These are phyloP conservation scores for Ustilago lituana DNA, from an alignment of 1,284 basidiomycete genomes.

Conservation along the genomic window DNA sequence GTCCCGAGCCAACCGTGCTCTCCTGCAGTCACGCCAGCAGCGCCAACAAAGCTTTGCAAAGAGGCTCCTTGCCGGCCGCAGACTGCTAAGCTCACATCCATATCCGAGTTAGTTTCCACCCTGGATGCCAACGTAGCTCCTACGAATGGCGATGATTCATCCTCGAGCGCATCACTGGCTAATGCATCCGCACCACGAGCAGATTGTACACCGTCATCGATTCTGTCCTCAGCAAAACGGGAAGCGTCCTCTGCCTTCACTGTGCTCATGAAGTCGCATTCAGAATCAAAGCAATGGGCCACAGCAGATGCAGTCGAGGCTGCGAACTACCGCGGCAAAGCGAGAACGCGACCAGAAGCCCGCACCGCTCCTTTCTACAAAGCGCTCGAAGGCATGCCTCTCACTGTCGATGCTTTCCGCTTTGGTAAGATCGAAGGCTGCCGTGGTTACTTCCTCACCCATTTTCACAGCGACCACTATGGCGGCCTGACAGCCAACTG, in stretches of 20 bases:
- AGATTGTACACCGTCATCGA: conserved; percentile 13
- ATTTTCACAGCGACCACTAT: conserved; percentile 70
- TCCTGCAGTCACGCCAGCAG: conserved; percentile 4
- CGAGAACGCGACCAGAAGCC: conserved; percentile 26
- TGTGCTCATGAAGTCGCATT: conserved; percentile 56
- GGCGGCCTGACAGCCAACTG: conserved; percentile 73
- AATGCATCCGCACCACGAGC: neutral
- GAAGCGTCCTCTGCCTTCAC: conserved; percentile 52
- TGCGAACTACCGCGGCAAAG: conserved; percentile 45
- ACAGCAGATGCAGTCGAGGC: conserved; percentile 55
- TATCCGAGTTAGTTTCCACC: conserved; percentile 32
- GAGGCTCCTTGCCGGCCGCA: neutral
- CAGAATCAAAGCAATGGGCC: conserved; percentile 58
- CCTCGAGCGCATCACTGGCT: neutral
- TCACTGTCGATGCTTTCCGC: conserved; percentile 93
- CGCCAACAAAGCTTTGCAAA: neutral
- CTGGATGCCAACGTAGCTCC: conserved; percentile 18
- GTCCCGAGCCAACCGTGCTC: conserved; percentile 16
- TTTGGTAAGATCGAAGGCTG: conserved; percentile 90
- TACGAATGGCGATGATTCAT: neutral
- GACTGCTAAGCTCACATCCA: conserved; percentile 30
- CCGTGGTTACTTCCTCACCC: conserved; percentile 83
- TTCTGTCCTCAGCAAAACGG: conserved; percentile 20
- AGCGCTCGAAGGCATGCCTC: conserved; percentile 92
- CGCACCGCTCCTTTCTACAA: conserved; percentile 65